Base-by-base conservation (phyloP, 192 early-diverging fungal genomes). In the Gigaspora rosea region DNA sequence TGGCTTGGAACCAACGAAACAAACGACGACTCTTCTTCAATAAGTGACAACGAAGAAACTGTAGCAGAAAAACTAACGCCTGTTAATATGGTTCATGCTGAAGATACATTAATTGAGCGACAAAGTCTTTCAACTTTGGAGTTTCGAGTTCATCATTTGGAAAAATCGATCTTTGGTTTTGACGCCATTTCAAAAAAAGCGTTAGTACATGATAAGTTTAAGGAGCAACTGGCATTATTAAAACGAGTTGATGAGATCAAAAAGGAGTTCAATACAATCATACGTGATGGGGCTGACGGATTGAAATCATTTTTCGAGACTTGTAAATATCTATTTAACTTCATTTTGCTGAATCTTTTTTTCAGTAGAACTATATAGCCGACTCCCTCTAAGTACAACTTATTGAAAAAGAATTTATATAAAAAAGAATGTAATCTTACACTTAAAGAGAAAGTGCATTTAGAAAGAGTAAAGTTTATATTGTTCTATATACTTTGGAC, bases 241-340 rank as follows among this genome's bases (percentile, higher is more conserved):
- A 78, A 71, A 13, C 73, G 79, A 48, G 54, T 78, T 0, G 64
- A 72, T 27, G 67, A 71, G 16, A 35, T 84, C 27, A 50, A 78
- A 61, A 82, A 78, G 35, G 76, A 79, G 51, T 66, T 84, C 6
- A 36, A 84, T 1, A 57, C 51, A 27, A 50, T 70, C 78, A 33
- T 84, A 73, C 48, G 77, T 82, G 57, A 84, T 72, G 70, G 33
- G 16, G 33, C 63, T 65, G 69, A 76, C 27, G 54, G 68, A 16
- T 73, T 84, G n/a, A 73, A 80, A 59, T 58, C 74, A 8, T 84
- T 82, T 73, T 41, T 79, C 10, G 77, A 82, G 32, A 79, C 78
- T 78, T 84, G 83, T 84, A 80, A 78, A 69, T 33, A 66, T n/a
- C 20, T 6, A 71, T 13, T 65, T 36, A 11, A 0, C 15, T 52